Evolutionary conservation across 2,329 filamentous ascomycete genomes (phyloP).

Genomic region (Diaporthe vaccinii): DNA sequence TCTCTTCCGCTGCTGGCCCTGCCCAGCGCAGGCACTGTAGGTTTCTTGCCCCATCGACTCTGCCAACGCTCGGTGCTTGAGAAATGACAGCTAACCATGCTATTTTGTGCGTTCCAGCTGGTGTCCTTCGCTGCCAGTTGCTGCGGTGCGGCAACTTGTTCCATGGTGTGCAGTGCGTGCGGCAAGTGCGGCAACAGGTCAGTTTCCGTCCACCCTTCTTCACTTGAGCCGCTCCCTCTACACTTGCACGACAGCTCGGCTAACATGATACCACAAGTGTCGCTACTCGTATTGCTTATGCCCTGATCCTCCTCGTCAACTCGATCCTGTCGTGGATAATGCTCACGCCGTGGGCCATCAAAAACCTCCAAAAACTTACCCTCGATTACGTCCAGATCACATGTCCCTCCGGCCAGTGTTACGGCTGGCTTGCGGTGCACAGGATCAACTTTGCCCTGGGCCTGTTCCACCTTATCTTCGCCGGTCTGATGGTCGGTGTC

Average conservation of each 20-base stretch:
- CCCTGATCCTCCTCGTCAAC: constrained; percentile 92
- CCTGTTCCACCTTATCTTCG: constrained; percentile 91
- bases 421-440: constrained; percentile 96
- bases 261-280: constrained; percentile 69
- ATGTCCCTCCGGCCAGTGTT: constrained; percentile 90
- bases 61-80: neutral
- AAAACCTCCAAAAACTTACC: constrained; percentile 92
- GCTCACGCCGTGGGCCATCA: constrained; percentile 98
- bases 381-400: constrained; percentile 97
- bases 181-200: constrained; percentile 98
- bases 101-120: constrained; percentile 63
- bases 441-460: constrained; percentile 98
- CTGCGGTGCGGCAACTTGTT: constrained; percentile 96
- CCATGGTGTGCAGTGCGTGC: constrained; percentile 93
- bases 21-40: constrained; percentile 87
- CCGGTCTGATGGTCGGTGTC: constrained; percentile 87
- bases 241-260: constrained; percentile 39
- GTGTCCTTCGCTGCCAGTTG: constrained; percentile 87
- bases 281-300: constrained; percentile 96
- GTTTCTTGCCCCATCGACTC: constrained; percentile 43
- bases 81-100: neutral
- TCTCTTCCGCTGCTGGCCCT: constrained; percentile 91
- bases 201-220: constrained; percentile 35
- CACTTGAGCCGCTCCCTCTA: neutral
- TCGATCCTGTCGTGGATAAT: constrained; percentile 98